Conservation (phyloP, 2,329 filamentous ascomycete species). For the Beauveria sp. region DNA sequence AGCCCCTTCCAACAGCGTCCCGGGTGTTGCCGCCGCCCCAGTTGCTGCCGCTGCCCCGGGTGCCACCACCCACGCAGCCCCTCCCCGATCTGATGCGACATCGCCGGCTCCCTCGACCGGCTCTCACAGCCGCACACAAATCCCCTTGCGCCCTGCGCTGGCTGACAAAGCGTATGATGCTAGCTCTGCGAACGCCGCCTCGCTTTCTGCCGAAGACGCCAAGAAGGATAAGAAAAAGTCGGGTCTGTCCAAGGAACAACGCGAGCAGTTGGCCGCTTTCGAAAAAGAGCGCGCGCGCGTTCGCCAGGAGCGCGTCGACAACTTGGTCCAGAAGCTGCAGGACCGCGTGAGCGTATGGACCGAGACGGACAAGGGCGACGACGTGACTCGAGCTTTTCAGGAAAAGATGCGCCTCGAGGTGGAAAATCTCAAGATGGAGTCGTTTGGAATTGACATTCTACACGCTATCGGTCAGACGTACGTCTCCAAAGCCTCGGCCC, state of each 20-base stretch:
- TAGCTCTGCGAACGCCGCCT: constrained; percentile 49
- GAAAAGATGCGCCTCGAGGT: constrained; percentile 92
- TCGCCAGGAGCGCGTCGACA: constrained; percentile 84
- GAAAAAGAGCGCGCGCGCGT: constrained; percentile 78
- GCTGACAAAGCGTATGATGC: constrained; percentile 80
- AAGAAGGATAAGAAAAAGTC: constrained; percentile 75
- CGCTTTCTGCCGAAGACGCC: constrained; percentile 52
- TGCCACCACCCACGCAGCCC: constrained; percentile 12
- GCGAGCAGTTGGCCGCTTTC: constrained; percentile 81
- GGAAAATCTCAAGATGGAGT: constrained; percentile 99
- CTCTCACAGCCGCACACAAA: constrained; percentile 39
- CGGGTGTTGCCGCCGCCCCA: not conserved
- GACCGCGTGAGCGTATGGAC: constrained; percentile 93
- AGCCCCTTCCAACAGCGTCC: constrained; percentile 16
- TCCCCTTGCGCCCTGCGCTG: constrained; percentile 76
- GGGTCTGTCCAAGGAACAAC: constrained; percentile 81
- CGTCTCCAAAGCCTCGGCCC: constrained; percentile 73
- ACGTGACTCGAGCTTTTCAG: constrained; percentile 83
- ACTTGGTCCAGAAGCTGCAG: constrained; percentile 73
- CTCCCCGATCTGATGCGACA: constrained; percentile 26
- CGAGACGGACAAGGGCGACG: constrained; percentile 81
- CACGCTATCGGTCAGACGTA: constrained; percentile 93
- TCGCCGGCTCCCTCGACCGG: constrained; percentile 36
- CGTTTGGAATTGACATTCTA: constrained; percentile 90
- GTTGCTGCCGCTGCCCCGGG: constrained; percentile 11